A percentile compares a stretch with the other conserved stretches of the same genome.
Conservation (phyloP, 116 monocot genomes). For the Cymodocea nodosa region DNA sequence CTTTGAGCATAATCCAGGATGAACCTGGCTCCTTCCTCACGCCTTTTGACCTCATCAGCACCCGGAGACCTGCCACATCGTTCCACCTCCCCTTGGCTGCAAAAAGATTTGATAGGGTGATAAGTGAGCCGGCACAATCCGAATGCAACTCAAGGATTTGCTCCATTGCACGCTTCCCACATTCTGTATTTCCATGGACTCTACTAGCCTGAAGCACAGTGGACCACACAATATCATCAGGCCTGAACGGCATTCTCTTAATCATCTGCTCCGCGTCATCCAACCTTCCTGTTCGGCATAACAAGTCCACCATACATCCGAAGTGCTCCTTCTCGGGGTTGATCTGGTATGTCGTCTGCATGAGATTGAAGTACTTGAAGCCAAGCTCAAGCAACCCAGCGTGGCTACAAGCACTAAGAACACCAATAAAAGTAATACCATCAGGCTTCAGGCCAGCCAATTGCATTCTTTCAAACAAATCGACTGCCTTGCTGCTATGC, state of each 20-base stretch:
- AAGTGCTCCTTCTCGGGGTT: slow-evolving; percentile 72
- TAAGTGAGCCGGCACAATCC: slow-evolving; percentile 43
- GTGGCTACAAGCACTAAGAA: slow-evolving; percentile 76
- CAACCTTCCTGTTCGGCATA: slow-evolving; percentile 56
- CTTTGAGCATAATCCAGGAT: slow-evolving; percentile 47
- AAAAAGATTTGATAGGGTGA: slow-evolving; percentile 53
- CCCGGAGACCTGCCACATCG: slow-evolving; percentile 41
- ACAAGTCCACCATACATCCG: slow-evolving; percentile 70
- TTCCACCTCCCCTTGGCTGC: slow-evolving; percentile 55
- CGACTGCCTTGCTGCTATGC: slow-evolving; percentile 35
- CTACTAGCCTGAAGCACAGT: slow-evolving; percentile 45
- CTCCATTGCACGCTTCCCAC: slow-evolving; percentile 33
- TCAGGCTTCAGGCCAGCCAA: slow-evolving; percentile 32
- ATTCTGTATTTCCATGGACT: slow-evolving; percentile 38
- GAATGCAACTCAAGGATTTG: slow-evolving; percentile 36
- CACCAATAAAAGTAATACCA: slow-evolving; percentile 52
- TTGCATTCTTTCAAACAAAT: slow-evolving; percentile 52
- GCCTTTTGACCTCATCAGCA: slow-evolving; percentile 64
- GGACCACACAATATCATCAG: slow-evolving; percentile 79
- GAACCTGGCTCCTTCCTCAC: slow-evolving; percentile 68
- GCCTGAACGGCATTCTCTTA: slow-evolving; percentile 27
- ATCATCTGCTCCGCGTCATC: slow-evolving; percentile 50
- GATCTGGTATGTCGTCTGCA: slow-evolving; percentile 28
- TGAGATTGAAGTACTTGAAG: slow-evolving; percentile 40
- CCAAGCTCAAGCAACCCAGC: slow-evolving; percentile 56